Evolutionary conservation across 208 protist genomes (phyloP), one percentile per base, ranked within the genome.

Genomic region (Acanthamoeba sp.): DNA sequence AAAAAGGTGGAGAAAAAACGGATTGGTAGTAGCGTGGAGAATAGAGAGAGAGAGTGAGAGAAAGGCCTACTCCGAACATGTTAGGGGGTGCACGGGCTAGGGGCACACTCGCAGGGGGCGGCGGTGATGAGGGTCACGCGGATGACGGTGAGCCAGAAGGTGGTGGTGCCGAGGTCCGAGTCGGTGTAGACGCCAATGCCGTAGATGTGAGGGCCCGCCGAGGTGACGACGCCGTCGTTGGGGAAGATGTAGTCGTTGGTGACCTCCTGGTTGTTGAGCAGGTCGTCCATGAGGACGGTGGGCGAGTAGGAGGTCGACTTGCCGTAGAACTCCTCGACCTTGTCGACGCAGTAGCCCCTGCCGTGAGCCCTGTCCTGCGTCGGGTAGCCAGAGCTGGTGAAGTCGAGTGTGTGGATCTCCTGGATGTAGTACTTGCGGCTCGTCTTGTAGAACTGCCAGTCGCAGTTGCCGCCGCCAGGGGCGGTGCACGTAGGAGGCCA

Each of bases 71-170:
- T 3, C 42, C n/a, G 16, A 55, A 55, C 48, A 6, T 6, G 10
- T 55, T 55, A 90, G 9, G 50, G 48, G 64, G 84, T 3, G 34
- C 84, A 91, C 16, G 40, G 36, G 84, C 20, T 27, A 29, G 40
- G 1, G 84, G 84, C 84, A 22, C 84, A 91, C 38, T 91, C 57
- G 55, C 84, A 91, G 3, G 42, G 52, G 7, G 84, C 55, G 12
- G 52, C 16, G 24, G 29, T 2, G 84, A 50, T 69, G 42, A 91
- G 52, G 22, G 55, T 50, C 4, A 91, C 84, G 32, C 55, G 29
- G 48, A 91, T 91, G 55, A 91, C 45, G 84, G 84, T 91, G 84
- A 91, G 27, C 27, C 32, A 91, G 84, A 91, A 34, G 55, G 84
- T 40, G 18, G 84, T 40, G n/a, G 38, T n/a, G 34, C 84, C 48